Conservation (phyloP, 2,329 filamentous ascomycete genomes). For the Metarhizium sp. region DNA sequence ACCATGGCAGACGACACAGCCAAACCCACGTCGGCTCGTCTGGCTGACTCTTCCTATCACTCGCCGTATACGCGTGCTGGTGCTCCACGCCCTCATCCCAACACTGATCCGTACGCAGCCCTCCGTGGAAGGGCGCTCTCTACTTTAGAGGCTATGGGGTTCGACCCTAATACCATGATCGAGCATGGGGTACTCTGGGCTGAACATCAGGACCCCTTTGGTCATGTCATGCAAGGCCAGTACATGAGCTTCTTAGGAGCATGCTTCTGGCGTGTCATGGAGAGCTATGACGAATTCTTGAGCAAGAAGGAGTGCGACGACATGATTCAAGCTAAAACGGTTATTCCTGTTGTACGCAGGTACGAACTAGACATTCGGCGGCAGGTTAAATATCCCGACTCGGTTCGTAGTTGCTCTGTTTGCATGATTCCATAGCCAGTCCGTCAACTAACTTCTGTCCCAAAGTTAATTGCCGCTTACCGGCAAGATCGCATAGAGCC, state of each 20-base stretch:
- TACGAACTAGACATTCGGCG: constrained; percentile 12
- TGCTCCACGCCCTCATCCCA: neutral
- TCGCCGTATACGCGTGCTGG: neutral
- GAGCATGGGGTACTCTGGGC: constrained; percentile 16
- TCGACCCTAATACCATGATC: constrained; percentile 8
- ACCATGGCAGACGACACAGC: no score
- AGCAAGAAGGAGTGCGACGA: constrained; percentile 14
- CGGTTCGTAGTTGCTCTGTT: constrained; percentile 1
- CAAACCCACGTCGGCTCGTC: no score
- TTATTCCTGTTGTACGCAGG: constrained; percentile 13
- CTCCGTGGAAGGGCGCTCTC: constrained; percentile 7
- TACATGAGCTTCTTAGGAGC: constrained; percentile 14
- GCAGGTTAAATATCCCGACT: constrained; percentile 14
- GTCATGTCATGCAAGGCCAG: constrained; percentile 16
- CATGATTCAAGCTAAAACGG: constrained; percentile 12
- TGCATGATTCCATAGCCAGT: no score
- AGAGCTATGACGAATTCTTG: constrained; percentile 15
- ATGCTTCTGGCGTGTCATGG: constrained; percentile 14
- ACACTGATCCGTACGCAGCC: neutral
- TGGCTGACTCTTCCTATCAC: neutral
- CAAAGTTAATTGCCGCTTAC: constrained; percentile 7
- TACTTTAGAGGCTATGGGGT: constrained; percentile 10
- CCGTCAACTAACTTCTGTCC: no score
- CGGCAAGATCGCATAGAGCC: constrained; percentile 7
- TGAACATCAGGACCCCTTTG: constrained; percentile 16